Percentiles rank a stretch among this genome's conserved stretches.
Conservation (phyloP, 345 rosid species). For the Hibiscus syriacus region DNA sequence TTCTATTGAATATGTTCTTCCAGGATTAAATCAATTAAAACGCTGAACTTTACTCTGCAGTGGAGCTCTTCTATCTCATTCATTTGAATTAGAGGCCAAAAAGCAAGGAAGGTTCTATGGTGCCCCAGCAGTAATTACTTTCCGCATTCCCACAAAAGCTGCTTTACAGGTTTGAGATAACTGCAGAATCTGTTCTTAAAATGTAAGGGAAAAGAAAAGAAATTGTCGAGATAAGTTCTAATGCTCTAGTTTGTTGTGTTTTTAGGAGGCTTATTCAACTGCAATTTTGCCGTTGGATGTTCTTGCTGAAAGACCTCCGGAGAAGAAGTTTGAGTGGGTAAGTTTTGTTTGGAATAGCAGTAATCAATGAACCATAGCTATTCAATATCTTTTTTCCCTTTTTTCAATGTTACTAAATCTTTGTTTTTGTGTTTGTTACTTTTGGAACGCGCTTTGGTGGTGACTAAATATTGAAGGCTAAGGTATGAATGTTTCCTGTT, state of each 20-base stretch:
- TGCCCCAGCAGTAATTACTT: constrained; percentile 83
- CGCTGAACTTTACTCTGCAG: constrained; percentile 35
- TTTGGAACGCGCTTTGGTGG: constrained; percentile 28
- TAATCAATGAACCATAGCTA: not conserved
- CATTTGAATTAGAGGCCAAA: constrained; percentile 83
- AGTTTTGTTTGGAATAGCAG: constrained; percentile 12
- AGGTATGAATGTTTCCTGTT: constrained; percentile 44
- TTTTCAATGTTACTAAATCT: not conserved
- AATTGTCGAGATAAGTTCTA: not conserved
- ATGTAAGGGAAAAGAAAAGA: no score
- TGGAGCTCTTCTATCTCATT: constrained; percentile 67
- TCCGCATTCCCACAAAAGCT: constrained; percentile 81
- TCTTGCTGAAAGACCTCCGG: constrained; percentile 82
- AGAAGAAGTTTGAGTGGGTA: constrained; percentile 60
- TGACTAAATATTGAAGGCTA: constrained; percentile 48
- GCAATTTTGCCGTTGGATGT: constrained; percentile 76
- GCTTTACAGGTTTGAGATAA: constrained; percentile 57
- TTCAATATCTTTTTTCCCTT: not conserved
- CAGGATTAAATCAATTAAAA: constrained; percentile 12
- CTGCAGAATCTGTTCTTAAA: not conserved
- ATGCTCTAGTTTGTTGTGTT: constrained; percentile 4
- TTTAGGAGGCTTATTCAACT: constrained; percentile 74
- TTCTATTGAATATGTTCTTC: not conserved
- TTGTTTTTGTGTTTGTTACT: constrained; percentile 17
- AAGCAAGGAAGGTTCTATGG: constrained; percentile 68